Base-by-base conservation (phyloP, 129 eudicot species). In the Calendula officinalis region DNA sequence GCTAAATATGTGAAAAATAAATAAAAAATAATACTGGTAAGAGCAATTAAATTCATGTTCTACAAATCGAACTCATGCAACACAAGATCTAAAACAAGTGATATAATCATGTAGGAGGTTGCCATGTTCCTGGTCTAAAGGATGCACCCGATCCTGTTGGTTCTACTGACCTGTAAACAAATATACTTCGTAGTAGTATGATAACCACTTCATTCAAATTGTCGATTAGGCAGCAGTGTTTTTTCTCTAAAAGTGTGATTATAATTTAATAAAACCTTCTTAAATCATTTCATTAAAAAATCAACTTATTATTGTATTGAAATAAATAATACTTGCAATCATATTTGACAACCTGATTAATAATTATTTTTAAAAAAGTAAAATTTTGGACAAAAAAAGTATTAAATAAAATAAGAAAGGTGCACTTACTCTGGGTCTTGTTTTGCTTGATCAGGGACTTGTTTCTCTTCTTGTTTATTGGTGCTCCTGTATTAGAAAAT, bases 41-140 rank as follows among this genome's bases (percentile, higher is more conserved):
- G 30, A 22, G 30, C 30, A 22, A 22, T 22, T 22, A 22, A 22
- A 22, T 22, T 22, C 30, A 22, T 22, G 17, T 51, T 16, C 32
- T 16, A 51, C 8, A 8, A 38, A 68, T 35, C 3, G 10, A 69
- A 22, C 60, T 49, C 4, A 48, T 22, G 44, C 38, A 64, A 34
- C 8, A 37, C 49, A 35, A 55, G 37, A 39, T 68, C 40, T 13
- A 17, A 53, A 38, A 9, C 30, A 58, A 30, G 34, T 4, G 2
- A 39, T 52, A 10, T 66, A 62, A 56, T 59, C 85, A 87, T 45
- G 90, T 70, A 35, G 98, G 98, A 11, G 98, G 98, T 60, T 87
- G 98, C 98, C 98, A 92, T 49, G 95, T 81, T 64, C 98, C 98
- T 34, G 98, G 95, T 58, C 71, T 82, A 72, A 78, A 92, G 5